Base-by-base conservation (phyloP, 306 rosid genomes). In the Cicer arietinum region DNA sequence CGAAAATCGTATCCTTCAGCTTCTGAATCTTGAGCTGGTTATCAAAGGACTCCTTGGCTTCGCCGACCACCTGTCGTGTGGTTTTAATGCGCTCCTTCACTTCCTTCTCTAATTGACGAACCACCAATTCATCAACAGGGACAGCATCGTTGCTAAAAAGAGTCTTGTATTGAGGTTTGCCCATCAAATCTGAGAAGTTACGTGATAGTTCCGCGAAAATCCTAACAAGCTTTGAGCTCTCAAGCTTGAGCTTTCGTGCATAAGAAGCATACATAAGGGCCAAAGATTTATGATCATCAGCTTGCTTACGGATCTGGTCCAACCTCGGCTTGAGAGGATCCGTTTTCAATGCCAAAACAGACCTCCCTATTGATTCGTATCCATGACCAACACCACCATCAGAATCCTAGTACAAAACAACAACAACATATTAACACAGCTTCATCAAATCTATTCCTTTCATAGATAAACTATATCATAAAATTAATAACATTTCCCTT, bases 1-100 rank as follows among this genome's bases (percentile, higher is more conserved):
- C 86, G 25, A 93, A 93, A 81, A 93, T 93, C 0, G 96, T 93
- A 41, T 93, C 98, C 89, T 93, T 93, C 75, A 91, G 86, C 87
- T 93, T 93, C 82, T 93, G 98, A 80, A 93, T 93, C 87, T 93
- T 93, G 72, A 93, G 90, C 85, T 93, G 98, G 74, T 89, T 93
- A 78, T 91, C 98, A 13, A 93, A 93, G 6, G 96, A 89, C 74
- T 93, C 97, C 77, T 93, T 93, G 20, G 98, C 96, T 58, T 93
- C 98, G 1, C 93, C 59, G 0, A 93, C 85, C 79, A 89, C 90
- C 81, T 89, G 98, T 8, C 98, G 88, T 0, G 98, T 93, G 47
- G 84, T 83, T 70, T 88, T 91, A 44, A 93, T 93, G 0, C 96
- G 82, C 87, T 91, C 97, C 79, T 93, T 93, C 65, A 93, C 98